Evolutionary conservation across 371 early-diverging fungal species (phyloP), one percentile per base, ranked within the genome.

Genomic region (Apophysomyces elegans): DNA sequence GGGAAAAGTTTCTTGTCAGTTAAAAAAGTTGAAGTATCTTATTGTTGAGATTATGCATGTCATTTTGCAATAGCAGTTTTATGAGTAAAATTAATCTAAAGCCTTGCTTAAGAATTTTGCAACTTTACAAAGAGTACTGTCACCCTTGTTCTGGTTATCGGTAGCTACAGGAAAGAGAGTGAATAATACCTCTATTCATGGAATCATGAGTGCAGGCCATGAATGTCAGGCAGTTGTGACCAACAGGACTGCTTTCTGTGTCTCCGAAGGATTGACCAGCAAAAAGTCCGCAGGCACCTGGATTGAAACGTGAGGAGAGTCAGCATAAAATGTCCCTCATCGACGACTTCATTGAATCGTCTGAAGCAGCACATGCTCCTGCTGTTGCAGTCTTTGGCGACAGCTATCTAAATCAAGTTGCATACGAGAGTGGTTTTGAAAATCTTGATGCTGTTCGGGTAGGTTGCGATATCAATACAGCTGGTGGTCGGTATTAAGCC

Each of bases 281-380:
- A 21, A 50, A 50, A 50, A 21, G 54, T 16, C 8, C 21, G 21
- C 54, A 26, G 7, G 54, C 21, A 50, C 54, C 41, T 21, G 21
- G 54, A n/a, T 11, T 47, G 18, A 47, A 47, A 18, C n/a, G 18
- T n/a, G 54, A 50, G 16, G 16, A 21, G 7, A 18, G 9, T 9
- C 54, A 50, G 54, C 54, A 50, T 50, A 50, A 45, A 50, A 79
- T 77, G 77, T 76, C 80, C 39, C 63, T 77, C 43, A 73, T 79
- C 54, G 76, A 79, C 61, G 80, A 76, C 59, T 76, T 74, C 58
- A 72, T 73, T 36, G 79, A 73, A 50, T 69, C 79, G 38, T 62
- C 70, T 9, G 76, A 75, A 47, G 56, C 71, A 7, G 60, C 56
- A 11, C 37, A 46, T 44, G 63, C 69, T 1, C 66, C 67, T 5